Base-by-base conservation (phyloP, 306 rosid genomes). In the Quercus agrifolia region DNA sequence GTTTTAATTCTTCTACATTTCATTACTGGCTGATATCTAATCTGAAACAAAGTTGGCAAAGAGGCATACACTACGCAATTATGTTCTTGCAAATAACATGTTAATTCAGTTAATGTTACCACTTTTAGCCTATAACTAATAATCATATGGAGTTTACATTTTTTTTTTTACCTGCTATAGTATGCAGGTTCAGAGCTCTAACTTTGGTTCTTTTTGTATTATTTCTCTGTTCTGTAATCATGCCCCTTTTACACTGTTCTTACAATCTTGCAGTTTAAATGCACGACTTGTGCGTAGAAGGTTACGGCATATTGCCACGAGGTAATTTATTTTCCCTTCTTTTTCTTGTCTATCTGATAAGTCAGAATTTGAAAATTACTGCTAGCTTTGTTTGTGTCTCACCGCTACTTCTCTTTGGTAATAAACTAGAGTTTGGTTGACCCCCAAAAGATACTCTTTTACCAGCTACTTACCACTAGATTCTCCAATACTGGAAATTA, bases 231-330 rank as follows among this genome's bases (percentile, higher is more conserved):
- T n/a, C 23, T 58, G 77, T 33, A 4, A 30, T 70, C 18, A 6
- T 30, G 5, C 14, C 7, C 21, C 74, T 71, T 33, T 74, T 31
- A 79, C 52, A 27, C 56, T 78, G 31, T 80, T 49, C 11, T 61
- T 73, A 49, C 52, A n/a, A 49, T 66, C 41, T 84, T 89, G 82
- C 94, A 93, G 99, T 78, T 86, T 93, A 81, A 85, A 93, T 81
- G 89, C 93, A 71, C 92, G 90, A 73, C 89, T 93, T 76, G 99
- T 95, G 62, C 97, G 93, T 46, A 82, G 97, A 83, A 95, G 97
- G 83, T 76, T 95, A 57, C 83, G 97, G 11, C 97, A 95, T 84
- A 83, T 93, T 78, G 96, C 99, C 46, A 57, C 74, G 84, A 93
- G 99, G 98, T 95, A 86, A 63, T 75, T 75, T 61, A 31, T 76